These are phyloP conservation scores for Podospora sp. DNA, from an alignment of 495 filamentous ascomycete genomes.

Conservation along the genomic window DNA sequence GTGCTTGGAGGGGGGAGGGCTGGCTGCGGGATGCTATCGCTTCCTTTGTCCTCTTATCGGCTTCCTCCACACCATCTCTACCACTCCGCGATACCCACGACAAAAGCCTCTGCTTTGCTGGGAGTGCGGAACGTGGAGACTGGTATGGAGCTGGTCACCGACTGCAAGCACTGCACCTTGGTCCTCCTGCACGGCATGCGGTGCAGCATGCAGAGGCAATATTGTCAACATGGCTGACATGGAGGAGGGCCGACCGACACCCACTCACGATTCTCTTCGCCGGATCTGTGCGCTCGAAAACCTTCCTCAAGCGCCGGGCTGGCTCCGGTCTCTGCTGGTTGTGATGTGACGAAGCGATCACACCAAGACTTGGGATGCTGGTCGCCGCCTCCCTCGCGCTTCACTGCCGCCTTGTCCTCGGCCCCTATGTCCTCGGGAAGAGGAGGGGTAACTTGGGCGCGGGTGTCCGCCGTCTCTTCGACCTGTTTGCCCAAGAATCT, in stretches of 20 bases:
- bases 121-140: background rate
- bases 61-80: background rate
- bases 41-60: background rate
- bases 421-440: background rate
- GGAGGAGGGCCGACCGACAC: constrained; percentile 2
- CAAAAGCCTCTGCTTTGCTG: background rate
- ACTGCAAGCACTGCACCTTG: background rate
- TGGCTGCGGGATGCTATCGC: background rate
- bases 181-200: constrained; percentile 6
- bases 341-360: background rate
- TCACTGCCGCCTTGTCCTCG: background rate
- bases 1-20: background rate
- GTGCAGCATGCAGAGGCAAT: background rate
- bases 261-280: background rate
- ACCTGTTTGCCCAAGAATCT: background rate
- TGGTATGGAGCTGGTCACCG: background rate
- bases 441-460: background rate
- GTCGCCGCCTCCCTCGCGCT: background rate
- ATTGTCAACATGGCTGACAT: constrained; percentile 13
- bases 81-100: background rate
- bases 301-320: background rate
- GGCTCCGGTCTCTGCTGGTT: background rate
- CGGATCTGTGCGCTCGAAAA: background rate
- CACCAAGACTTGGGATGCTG: background rate
- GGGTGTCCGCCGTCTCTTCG: background rate